Evolutionary conservation across 2,329 filamentous ascomycete species (phyloP), one percentile per base, ranked within the genome.

Genomic region (Endoconidiophora laricicola): DNA sequence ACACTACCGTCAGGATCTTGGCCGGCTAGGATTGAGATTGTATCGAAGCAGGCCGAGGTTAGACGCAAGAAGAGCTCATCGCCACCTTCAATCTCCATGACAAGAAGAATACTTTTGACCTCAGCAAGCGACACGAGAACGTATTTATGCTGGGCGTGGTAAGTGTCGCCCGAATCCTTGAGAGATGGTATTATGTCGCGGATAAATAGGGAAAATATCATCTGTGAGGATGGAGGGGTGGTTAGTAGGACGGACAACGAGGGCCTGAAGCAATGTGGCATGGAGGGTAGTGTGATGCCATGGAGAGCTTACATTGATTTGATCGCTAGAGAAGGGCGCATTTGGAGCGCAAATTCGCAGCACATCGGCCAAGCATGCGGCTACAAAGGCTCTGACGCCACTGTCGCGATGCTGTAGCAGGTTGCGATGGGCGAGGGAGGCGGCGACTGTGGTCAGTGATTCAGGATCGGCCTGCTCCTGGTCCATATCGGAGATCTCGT

Each of bases 111-210:
- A 66, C 87, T 95, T 71, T 96, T 94, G 58, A 94, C 84, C 57
- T 94, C 86, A 50, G 86, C 81, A 26, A 98, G 74, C 16, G 88
- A 95, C 54, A 80, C 78, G 54, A 98, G 72, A 55, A 95, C 84
- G 60, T 93, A 91, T 65, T 91, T 80, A 66, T 98, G 86, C 64
- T 96, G 88, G 55, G 79, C 80, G 65, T 94, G 90, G 70, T 95
- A 96, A 7, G 88, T 81, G 62, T 94, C 83, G 38, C 81, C 81
- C 10, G 88, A 86, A 59, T 94, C 82, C 59, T 86, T 82, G 23
- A 96, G 77, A 43, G 86, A 79, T 44, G 88, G 87, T 43, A 96
- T 73, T 56, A 94, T 83, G 45, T 81, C 80, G 52, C 78, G 81
- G 58, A 95, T 78, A 61, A 95, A 86, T 54, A 94, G 77, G 24